These are phyloP conservation scores for Ambispora gerdemannii DNA, from an alignment of 192 early-diverging fungal genomes.

Conservation along the genomic window DNA sequence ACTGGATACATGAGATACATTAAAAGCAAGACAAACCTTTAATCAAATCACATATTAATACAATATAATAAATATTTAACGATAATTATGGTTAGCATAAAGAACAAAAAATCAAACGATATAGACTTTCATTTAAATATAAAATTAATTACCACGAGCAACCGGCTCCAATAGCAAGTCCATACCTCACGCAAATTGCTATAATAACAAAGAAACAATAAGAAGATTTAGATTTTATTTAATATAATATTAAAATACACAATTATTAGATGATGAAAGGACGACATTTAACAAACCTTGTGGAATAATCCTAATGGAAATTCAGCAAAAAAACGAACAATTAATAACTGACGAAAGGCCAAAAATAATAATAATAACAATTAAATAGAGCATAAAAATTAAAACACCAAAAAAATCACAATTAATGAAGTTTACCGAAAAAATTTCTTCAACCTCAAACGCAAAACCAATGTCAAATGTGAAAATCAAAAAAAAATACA, in stretches of 20 bases:
- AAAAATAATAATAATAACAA: no score
- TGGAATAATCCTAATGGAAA: conserved; percentile 67
- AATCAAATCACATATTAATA: no score
- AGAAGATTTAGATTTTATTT: neutral
- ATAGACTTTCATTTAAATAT: neutral
- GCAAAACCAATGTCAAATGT: no score
- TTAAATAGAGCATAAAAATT: no score
- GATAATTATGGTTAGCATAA: no score
- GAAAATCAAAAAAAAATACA: conserved; percentile 27
- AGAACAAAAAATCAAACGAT: neutral
- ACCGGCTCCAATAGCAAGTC: conserved; percentile 86
- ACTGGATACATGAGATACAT: conserved; percentile 69
- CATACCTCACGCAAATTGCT: conserved; percentile 88
- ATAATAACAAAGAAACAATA: no score
- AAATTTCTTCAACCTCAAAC: no score
- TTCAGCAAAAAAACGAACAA: neutral
- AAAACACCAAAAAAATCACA: no score
- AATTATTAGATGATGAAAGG: neutral
- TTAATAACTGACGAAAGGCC: conserved; percentile 5
- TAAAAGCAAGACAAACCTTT: conserved; percentile 57
- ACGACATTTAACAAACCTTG: conserved; percentile 47
- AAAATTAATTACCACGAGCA: conserved; percentile 59
- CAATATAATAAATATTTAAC: no score
- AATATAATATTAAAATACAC: neutral
- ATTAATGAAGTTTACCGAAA: no score